Conservation (phyloP, 306 rosid species). For the Rubus parviflorus region DNA sequence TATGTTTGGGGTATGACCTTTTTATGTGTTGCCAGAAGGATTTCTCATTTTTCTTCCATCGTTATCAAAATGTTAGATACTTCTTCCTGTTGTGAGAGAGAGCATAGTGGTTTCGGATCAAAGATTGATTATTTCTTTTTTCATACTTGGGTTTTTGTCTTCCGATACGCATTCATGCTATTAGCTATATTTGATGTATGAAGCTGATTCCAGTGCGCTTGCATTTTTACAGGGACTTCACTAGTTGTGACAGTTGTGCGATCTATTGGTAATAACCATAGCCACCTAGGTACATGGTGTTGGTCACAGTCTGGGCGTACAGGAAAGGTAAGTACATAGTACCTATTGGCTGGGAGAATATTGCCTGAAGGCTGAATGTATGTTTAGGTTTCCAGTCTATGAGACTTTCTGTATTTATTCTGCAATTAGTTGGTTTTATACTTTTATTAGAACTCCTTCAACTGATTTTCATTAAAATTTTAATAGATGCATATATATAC, state of each 20-base stretch:
- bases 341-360: slow-evolving; percentile 16
- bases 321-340: slow-evolving; percentile 69
- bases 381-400: neutral
- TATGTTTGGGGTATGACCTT: slow-evolving; percentile 91
- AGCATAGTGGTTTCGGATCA: neutral
- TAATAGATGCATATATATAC: neutral
- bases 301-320: slow-evolving; percentile 75
- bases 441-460: neutral
- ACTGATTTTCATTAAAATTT: neutral
- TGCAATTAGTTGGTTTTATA: neutral
- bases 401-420: slow-evolving; percentile 5
- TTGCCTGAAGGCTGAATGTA: neutral
- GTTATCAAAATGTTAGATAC: slow-evolving; percentile 17
- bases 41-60: neutral
- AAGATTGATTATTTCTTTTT: neutral
- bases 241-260: slow-evolving; percentile 82
- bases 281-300: slow-evolving; percentile 79
- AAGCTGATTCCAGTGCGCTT: slow-evolving; percentile 30
- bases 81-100: slow-evolving; percentile 14
- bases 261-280: slow-evolving; percentile 86
- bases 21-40: neutral
- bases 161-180: neutral
- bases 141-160: slow-evolving; percentile 12
- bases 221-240: slow-evolving; percentile 64
- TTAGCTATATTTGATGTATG: slow-evolving; percentile 15